These are phyloP conservation scores for Danielozyma ontarioensis DNA, from an alignment of 805 yeast genomes.

Conservation along the genomic window DNA sequence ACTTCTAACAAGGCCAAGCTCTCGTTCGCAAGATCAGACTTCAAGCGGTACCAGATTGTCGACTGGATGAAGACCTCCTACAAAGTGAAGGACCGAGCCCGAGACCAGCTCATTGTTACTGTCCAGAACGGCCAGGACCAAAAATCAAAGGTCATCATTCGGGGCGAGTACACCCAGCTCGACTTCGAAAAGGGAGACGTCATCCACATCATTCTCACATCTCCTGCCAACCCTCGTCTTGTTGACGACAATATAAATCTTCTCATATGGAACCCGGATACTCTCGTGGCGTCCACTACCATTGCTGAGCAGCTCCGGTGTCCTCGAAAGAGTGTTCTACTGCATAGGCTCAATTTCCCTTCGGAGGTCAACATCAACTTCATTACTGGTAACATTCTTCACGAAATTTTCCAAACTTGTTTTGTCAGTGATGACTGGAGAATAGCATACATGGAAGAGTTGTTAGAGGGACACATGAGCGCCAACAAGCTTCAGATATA, in stretches of 20 bases:
- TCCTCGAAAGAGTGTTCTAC: constrained; percentile 62
- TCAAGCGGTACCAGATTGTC: constrained; percentile 45
- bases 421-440: constrained; percentile 34
- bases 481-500: constrained; percentile 46
- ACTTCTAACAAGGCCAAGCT: constrained; percentile 20
- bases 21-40: constrained; percentile 41
- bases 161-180: constrained; percentile 59
- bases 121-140: constrained; percentile 38
- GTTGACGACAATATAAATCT: constrained; percentile 56
- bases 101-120: constrained; percentile 49
- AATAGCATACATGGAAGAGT: constrained; percentile 29
- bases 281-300: constrained; percentile 73
- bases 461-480: constrained; percentile 38
- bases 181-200: constrained; percentile 49
- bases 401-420: constrained; percentile 65
- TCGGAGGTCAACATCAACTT: constrained; percentile 63
- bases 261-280: constrained; percentile 81
- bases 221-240: constrained; percentile 31
- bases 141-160: constrained; percentile 40
- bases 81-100: constrained; percentile 20
- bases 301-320: constrained; percentile 76
- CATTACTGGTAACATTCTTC: constrained; percentile 79
- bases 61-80: constrained; percentile 26
- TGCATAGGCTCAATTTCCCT: constrained; percentile 51
- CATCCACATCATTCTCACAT: constrained; percentile 54